Evolutionary conservation across 768 basidiomycete genomes (phyloP).

Genomic region (Kwoniella sp.): DNA sequence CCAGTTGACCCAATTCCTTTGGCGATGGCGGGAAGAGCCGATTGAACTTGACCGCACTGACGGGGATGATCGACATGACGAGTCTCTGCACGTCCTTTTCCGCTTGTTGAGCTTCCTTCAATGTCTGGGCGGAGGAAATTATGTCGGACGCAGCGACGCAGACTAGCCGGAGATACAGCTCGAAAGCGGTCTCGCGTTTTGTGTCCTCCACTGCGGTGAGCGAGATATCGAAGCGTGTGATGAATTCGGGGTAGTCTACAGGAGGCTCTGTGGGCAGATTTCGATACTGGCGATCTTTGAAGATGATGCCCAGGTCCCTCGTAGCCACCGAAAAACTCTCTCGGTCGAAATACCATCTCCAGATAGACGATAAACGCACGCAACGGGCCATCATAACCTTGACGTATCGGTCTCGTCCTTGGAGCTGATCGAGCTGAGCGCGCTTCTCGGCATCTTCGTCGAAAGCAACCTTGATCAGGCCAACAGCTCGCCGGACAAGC

Average conservation of each 20-base stretch:
- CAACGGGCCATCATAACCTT: constrained; percentile 71
- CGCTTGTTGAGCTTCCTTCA: constrained; percentile 53
- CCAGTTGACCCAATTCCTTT: constrained; percentile 71
- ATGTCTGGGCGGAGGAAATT: constrained; percentile 31
- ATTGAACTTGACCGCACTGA: constrained; percentile 69
- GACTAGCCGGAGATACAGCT: constrained; percentile 78
- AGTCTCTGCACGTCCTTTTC: constrained; percentile 65
- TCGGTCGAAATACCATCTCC: constrained; percentile 71
- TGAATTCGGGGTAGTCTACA: constrained; percentile 71
- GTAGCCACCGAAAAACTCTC: constrained; percentile 63
- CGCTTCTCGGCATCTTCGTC: constrained; percentile 58
- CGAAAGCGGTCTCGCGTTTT: constrained; percentile 69
- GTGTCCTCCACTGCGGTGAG: constrained; percentile 62
- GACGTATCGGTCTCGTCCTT: constrained; percentile 71
- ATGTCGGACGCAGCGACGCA: constrained; percentile 64
- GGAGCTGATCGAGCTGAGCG: constrained; percentile 59
- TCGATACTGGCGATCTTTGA: constrained; percentile 73
- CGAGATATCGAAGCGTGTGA: constrained; percentile 63
- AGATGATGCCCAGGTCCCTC: constrained; percentile 68
- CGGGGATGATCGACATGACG: constrained; percentile 70
- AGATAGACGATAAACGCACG: constrained; percentile 70
- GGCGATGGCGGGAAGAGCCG: constrained; percentile 61
- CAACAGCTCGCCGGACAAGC: constrained; percentile 64
- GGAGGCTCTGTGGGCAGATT: constrained; percentile 66
- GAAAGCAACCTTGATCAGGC: constrained; percentile 62